Percentiles rank a stretch among this genome's conserved stretches.
Conservation (phyloP, 352 stramenopile species). For the Pythium apleroticum region DNA sequence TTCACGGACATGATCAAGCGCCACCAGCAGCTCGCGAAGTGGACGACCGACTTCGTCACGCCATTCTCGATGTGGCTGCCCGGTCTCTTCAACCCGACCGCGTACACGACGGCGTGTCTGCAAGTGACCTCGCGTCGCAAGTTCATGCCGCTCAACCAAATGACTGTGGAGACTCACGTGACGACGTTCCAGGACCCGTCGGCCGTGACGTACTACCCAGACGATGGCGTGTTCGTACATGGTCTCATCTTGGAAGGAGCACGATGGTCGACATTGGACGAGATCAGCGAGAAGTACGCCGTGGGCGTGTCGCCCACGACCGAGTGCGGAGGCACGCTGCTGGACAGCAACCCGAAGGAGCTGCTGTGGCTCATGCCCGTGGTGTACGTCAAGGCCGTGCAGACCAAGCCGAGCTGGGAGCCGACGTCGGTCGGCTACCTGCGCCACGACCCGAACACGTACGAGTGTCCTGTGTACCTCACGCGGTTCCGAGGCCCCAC, state of each 20-base stretch:
- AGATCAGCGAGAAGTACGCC: constrained; percentile 88
- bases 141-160: constrained; percentile 93
- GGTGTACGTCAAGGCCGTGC: constrained; percentile 96
- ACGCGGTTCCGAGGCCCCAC: constrained; percentile 96
- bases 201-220: constrained; percentile 78
- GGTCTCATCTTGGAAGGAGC: constrained; percentile 96
- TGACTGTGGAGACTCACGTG: constrained; percentile 96
- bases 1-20: constrained; percentile 93
- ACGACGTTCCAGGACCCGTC: constrained; percentile 90
- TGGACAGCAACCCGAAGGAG: constrained; percentile 96
- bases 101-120: constrained; percentile 95
- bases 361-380: constrained; percentile 92
- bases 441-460: constrained; percentile 90
- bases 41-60: constrained; percentile 91
- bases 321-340: constrained; percentile 85
- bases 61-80: constrained; percentile 95
- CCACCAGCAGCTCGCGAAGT: constrained; percentile 87
- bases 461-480: constrained; percentile 96
- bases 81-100: constrained; percentile 95
- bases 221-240: constrained; percentile 94
- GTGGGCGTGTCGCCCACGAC: constrained; percentile 80
- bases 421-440: constrained; percentile 95
- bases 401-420: constrained; percentile 93
- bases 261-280: constrained; percentile 89
- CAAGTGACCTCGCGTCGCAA: constrained; percentile 94